Base-by-base conservation (phyloP, 2,329 filamentous ascomycete species). In the Fusarium nanum region DNA sequence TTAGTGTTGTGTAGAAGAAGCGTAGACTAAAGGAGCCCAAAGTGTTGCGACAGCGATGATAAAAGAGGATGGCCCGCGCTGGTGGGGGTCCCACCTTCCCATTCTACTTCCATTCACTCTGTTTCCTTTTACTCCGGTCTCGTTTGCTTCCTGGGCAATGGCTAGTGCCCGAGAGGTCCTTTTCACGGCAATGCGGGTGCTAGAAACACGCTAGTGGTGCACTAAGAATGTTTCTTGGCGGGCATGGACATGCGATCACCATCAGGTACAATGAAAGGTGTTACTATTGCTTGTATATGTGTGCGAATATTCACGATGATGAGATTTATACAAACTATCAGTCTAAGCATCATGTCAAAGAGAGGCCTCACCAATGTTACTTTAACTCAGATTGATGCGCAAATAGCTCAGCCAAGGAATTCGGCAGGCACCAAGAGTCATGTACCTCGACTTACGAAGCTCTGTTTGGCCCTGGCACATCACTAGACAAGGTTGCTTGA, bases 11-110 rank as follows among this genome's bases (percentile, higher is more conserved):
- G 58, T 41, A 64, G 60, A 73, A 58, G 60, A 67, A 76, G 67
- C 58, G 67, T 30, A 45, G 59, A 64, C 59, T 64, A 57, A 63
- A 71, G 65, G 27, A 64, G 59, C 55, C 57, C 54, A 55, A 63
- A 72, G 64, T 65, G 62, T 76, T 74, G 73, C 74, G 66, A 72
- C 72, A 62, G 64, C 66, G 59, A 67, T 71, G 74, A 76, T 76
- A 73, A 74, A 76, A 70, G 72, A 67, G 64, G 69, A 68, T 60
- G 71, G 61, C 54, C 60, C 55, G 61, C 62, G 48, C 54, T 75
- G 69, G 73, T 75, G 73, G 74, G 74, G 74, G 72, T 56, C 63
- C 71, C 72, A 58, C 62, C 55, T 55, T 47, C 49, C 48, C 60
- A 42, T 47, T 56, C 34, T 37, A 37, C 34, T 12, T 30, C 28